Evolutionary conservation across 2,329 filamentous ascomycete genomes (phyloP), one percentile per base, ranked within the genome.

Genomic region (Alternaria sp.): DNA sequence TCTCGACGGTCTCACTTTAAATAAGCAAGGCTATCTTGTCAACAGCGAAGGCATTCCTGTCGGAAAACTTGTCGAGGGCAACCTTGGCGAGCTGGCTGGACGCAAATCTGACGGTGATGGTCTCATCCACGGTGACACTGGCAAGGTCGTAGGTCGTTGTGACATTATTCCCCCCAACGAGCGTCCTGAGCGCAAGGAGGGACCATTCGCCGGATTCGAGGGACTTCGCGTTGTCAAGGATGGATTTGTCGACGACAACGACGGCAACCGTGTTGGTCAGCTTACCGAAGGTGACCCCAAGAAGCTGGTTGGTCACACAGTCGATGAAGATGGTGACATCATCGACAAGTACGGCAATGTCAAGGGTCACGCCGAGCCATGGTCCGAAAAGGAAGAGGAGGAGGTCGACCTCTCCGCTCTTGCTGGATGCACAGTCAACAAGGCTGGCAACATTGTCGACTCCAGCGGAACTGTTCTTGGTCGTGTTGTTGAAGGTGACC

Each of bases 301-400:
- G 83, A 81, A 83, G 51, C 84, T 96, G 1, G 86, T 88, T 36
- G 92, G 92, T 14, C 89, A 91, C 45, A 71, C 82, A 8, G 91
- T 95, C 17, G 92, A 95, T 56, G 88, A 92, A 61, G 91, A 96
- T 63, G 92, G 92, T 36, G 91, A 95, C 56, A 87, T 96, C 31
- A 82, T 90, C 55, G 92, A 95, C 80, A 88, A 87, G 75, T 93
- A 92, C 71, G 87, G 85, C 56, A 86, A 85, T 59, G 81, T 84
- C 65, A 85, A 85, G 76, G 84, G 84, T 31, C 83, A 84, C 57
- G 84, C 82, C n/a, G 84, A 86, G 70, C 84, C 83, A 4, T 86
- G 81, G 53, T 80, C 84, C 59, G 78, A 81, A 60, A 78, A 78
- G 56, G 84, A 85, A 68, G 79, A 75, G 40, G 77, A 72, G 55